Evolutionary conservation across 129 eudicot genomes (phyloP).

Genomic region (Arctium lappa): DNA sequence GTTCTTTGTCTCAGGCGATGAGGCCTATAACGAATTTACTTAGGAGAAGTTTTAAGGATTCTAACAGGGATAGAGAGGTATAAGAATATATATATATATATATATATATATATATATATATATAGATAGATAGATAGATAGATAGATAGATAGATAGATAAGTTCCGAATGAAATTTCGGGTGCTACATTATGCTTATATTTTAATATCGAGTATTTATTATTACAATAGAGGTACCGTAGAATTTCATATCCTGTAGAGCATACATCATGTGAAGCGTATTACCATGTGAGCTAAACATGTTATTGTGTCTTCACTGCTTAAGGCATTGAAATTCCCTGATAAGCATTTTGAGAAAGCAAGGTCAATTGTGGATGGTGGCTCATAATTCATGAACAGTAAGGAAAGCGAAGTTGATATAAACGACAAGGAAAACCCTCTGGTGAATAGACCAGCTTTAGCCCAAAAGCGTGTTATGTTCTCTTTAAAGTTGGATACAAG

Average conservation of each 20-base stretch:
- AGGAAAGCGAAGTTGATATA: constrained; percentile 28
- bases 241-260: constrained; percentile 2
- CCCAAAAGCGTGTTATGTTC: constrained; percentile 65
- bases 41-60: no score
- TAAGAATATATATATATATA: no score
- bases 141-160: no score
- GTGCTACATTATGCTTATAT: background rate
- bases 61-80: no score
- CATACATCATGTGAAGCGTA: background rate
- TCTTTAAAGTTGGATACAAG: constrained; percentile 53
- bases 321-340: constrained; percentile 49
- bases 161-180: no score
- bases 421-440: constrained; percentile 41
- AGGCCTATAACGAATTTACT: no score
- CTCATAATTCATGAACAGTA: constrained; percentile 34
- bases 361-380: constrained; percentile 40
- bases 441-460: constrained; percentile 65
- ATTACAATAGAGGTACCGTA: constrained; percentile 8
- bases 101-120: no score
- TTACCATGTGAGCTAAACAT: constrained; percentile 7
- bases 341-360: constrained; percentile 57
- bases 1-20: no score
- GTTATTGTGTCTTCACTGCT: constrained; percentile 3
- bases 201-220: background rate
- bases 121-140: no score